Evolutionary conservation across 2,329 filamentous ascomycete genomes (phyloP).

Genomic region (Calonectria pteridis): DNA sequence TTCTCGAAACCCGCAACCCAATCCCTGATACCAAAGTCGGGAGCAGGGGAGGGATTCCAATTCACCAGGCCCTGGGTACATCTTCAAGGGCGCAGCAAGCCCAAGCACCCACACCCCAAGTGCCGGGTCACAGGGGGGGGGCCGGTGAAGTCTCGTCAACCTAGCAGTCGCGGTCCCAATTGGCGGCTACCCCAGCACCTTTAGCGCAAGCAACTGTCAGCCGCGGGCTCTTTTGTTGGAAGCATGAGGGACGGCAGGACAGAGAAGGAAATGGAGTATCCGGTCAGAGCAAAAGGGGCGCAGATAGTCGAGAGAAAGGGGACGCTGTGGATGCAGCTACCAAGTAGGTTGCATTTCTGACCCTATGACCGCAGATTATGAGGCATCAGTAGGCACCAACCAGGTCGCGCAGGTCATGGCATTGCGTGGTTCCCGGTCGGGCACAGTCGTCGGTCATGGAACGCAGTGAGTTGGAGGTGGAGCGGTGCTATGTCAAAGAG

Average conservation of each 20-base stretch:
- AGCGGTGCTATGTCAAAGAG: slow-evolving; percentile 14
- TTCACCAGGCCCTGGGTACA: slow-evolving; percentile 27
- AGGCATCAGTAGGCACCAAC: slow-evolving; percentile 29
- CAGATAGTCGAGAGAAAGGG: slow-evolving; percentile 1
- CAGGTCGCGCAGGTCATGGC: slow-evolving; percentile 4
- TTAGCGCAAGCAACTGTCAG: slow-evolving; percentile 25
- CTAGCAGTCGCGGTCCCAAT: slow-evolving; percentile 19
- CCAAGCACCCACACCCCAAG: slow-evolving; percentile 32
- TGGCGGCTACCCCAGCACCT: slow-evolving; percentile 23
- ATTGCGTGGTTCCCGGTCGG: slow-evolving; percentile 18
- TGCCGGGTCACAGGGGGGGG: slow-evolving; percentile 39
- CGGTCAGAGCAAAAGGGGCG: not conserved
- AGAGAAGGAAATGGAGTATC: slow-evolving; percentile 10
- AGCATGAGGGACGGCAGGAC: not conserved
- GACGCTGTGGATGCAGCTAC: not conserved
- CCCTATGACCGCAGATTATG: slow-evolving; percentile 25
- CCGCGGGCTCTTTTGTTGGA: slow-evolving; percentile 29
- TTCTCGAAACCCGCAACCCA: not conserved
- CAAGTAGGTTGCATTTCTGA: slow-evolving; percentile 24
- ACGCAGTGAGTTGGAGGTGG: slow-evolving; percentile 20
- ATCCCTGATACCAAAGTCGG: not conserved
- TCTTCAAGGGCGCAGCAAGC: slow-evolving; percentile 35
- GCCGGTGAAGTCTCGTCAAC: slow-evolving; percentile 28
- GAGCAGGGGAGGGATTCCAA: not conserved
- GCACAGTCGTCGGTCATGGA: slow-evolving; percentile 18